Evolutionary conservation across 805 yeast genomes (phyloP), one percentile per base, ranked within the genome.

Genomic region (Kluyveromyces dobzhanskii): DNA sequence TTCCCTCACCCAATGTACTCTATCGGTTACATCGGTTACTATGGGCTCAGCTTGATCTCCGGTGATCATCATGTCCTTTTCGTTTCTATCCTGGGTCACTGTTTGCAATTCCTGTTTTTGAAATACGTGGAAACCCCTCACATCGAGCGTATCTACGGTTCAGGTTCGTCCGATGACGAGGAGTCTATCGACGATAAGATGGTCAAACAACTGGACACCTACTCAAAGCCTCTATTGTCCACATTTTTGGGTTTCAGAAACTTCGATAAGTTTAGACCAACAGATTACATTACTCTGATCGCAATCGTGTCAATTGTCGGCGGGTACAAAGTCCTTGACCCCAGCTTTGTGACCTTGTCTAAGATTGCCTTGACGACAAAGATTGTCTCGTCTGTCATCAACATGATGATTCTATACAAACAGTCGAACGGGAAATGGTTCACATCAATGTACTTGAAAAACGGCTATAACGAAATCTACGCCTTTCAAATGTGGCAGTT

Each of bases 1-100:
- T 85, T 87, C 12, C 95, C 95, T 14, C 95, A 85, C 55, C 95
- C 95, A 38, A 85, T 85, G 95, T 85, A 85, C 58, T 82, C 94
- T 1, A 80, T 85, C 41, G 95, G 95, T 6, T 85, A 85, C 54
- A 75, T 85, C 39, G 95, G 94, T 1, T 85, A 82, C 62, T 85
- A 85, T 53, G 95, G 94, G 0, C 74, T 83, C 52, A 86, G 90
- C 1, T 65, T 85, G 46, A 78, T 85, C 49, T 70, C 88, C 4
- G 79, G 83, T 46, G 78, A 85, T 17, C 82, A 83, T 51, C 70
- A 80, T 7, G 78, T 85, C 4, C 67, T 85, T 45, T 60, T 73
- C 12, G 79, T 81, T 23, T 83, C 94, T 1, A 62, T 84, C 12
- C 59, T 76, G 42, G 95, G 92, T 9, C 95, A 85, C 59, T 71